A percentile compares a stretch with the other conserved stretches of the same genome.
phyloP scores from a whole-genome alignment of 768 basidiomycete genomes.

The Boletus coccyginus region DNA sequence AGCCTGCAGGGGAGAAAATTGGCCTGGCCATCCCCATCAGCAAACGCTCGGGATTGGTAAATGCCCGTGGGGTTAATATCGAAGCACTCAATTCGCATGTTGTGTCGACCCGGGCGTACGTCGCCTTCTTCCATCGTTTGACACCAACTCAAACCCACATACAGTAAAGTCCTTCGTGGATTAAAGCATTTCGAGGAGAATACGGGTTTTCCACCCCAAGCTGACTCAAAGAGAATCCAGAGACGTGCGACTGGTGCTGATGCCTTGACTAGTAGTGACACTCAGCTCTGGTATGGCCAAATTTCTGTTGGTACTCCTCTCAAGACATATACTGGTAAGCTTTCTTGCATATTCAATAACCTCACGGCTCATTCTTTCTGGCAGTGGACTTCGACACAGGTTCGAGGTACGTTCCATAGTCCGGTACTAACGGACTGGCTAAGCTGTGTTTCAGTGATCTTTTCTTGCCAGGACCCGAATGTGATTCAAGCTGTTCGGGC shows the following conservation, averaged over 20 bases:
- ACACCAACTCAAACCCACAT: neutral
- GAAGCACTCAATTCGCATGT: constrained; percentile 7
- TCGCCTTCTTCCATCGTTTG: neutral
- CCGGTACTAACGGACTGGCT: neutral
- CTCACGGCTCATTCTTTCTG: neutral
- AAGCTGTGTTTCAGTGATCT: constrained; percentile 20
- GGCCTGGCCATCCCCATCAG: constrained; percentile 1
- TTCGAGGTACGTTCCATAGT: constrained; percentile 13
- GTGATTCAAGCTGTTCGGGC: constrained; percentile 22
- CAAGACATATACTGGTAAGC: neutral
- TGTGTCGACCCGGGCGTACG: constrained; percentile 2
- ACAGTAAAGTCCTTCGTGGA: constrained; percentile 2
- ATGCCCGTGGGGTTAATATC: neutral
- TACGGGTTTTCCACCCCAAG: neutral
- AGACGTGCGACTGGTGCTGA: neutral
- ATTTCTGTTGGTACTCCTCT: constrained; percentile 13
- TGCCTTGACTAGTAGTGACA: neutral
- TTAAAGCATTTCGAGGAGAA: constrained; percentile 2
- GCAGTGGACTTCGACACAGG: constrained; percentile 29
- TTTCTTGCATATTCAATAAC: neutral
- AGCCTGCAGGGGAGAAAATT: neutral
- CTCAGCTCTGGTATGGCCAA: constrained; percentile 8
- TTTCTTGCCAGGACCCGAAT: constrained; percentile 25
- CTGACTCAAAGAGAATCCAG: neutral
- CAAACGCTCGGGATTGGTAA: constrained; percentile 1